Evolutionary conservation across 257 asterid genomes (phyloP).

Genomic region (Asclepias syriaca): DNA sequence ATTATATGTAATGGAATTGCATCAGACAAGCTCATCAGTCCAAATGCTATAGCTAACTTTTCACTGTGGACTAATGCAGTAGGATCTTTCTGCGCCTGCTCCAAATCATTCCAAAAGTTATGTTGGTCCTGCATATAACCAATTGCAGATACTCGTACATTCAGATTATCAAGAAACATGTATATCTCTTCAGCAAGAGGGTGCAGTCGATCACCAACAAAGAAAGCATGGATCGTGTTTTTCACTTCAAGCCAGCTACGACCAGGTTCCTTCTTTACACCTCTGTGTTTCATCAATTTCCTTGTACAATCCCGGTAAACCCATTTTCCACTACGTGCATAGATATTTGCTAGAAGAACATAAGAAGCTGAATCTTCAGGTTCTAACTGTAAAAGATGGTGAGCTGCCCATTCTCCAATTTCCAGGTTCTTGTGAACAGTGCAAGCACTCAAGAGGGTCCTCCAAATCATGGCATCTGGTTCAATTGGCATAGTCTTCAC

Average conservation of each 20-base stretch:
- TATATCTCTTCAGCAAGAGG: slow-evolving; percentile 59
- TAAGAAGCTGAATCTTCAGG: slow-evolving; percentile 81
- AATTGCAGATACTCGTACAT: slow-evolving; percentile 37
- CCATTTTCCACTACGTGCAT: slow-evolving; percentile 78
- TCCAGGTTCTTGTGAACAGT: slow-evolving; percentile 65
- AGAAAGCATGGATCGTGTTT: slow-evolving; percentile 62
- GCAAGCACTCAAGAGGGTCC: slow-evolving; percentile 87
- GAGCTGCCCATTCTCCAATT: slow-evolving; percentile 71
- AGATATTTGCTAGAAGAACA: slow-evolving; percentile 71
- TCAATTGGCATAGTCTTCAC: slow-evolving; percentile 68
- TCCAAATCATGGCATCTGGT: slow-evolving; percentile 94
- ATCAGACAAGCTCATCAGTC: slow-evolving; percentile 49
- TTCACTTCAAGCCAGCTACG: slow-evolving; percentile 82
- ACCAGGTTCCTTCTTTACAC: slow-evolving; percentile 86
- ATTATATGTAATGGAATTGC: slow-evolving; percentile 61
- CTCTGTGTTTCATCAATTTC: slow-evolving; percentile 70
- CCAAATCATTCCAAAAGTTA: slow-evolving; percentile 65
- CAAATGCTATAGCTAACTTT: slow-evolving; percentile 78
- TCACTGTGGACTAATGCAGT: slow-evolving; percentile 61
- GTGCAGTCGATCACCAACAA: slow-evolving; percentile 73
- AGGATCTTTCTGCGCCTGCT: slow-evolving; percentile 64
- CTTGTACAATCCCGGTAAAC: slow-evolving; percentile 54
- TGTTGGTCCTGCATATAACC: slow-evolving; percentile 63
- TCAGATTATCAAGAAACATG: slow-evolving; percentile 46
- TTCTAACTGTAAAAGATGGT: slow-evolving; percentile 56